Percentiles rank a stretch among this genome's conserved stretches.
Conservation (phyloP, 2,329 filamentous ascomycete genomes). For the Mariannaea elegans region DNA sequence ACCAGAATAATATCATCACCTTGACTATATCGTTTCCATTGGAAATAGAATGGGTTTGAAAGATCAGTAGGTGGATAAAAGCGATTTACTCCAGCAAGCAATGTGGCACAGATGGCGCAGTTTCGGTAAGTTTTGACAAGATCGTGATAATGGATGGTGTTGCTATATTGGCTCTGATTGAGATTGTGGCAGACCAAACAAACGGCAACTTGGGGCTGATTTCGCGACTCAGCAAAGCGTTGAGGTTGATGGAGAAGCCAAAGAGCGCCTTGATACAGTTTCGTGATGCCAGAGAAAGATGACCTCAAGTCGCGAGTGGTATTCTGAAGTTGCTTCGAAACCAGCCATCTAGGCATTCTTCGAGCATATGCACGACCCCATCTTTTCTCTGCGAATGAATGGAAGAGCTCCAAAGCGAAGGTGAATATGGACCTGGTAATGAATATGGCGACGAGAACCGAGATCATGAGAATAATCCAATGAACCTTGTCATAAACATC, state of each 20-base stretch:
- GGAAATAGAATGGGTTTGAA: background rate
- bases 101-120: slow-evolving; percentile 12
- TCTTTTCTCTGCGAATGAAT: slow-evolving; percentile 1
- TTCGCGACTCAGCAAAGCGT: background rate
- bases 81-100: slow-evolving; percentile 1
- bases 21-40: slow-evolving; percentile 3
- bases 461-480: background rate
- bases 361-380: slow-evolving; percentile 16
- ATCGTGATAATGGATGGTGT: background rate
- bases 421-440: slow-evolving; percentile 10
- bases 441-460: background rate
- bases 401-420: background rate
- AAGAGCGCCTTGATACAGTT: background rate
- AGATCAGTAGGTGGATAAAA: slow-evolving; percentile 7
- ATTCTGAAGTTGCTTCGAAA: background rate
- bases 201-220: background rate
- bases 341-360: slow-evolving; percentile 12
- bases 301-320: slow-evolving; percentile 3
- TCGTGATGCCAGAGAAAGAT: background rate
- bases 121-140: background rate
- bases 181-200: slow-evolving; percentile 10
- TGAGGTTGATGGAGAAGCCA: background rate
- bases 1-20: slow-evolving; percentile 8
- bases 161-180: background rate
- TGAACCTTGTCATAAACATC: background rate